These are phyloP conservation scores for Atalantia buxifolia DNA, from an alignment of 345 rosid species.

Conservation along the genomic window DNA sequence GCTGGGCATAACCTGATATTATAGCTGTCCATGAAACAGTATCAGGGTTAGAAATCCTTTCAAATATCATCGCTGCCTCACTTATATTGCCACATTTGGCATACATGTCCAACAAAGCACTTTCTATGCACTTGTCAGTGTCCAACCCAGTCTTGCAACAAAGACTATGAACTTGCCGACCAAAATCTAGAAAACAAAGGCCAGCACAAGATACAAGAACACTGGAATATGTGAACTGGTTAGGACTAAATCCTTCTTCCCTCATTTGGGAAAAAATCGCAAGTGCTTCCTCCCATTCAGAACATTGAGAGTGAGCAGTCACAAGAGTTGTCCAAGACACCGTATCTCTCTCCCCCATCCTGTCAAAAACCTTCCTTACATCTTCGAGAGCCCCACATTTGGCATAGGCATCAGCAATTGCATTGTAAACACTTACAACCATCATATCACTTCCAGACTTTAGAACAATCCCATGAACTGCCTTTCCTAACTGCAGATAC, in stretches of 20 bases:
- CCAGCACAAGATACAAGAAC: constrained; percentile 50
- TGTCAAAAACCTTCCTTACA: constrained; percentile 46
- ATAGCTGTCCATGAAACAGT: constrained; percentile 57
- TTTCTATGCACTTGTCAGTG: constrained; percentile 40
- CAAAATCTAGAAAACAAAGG: constrained; percentile 43
- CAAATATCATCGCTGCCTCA: constrained; percentile 46
- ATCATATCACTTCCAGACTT: constrained; percentile 22
- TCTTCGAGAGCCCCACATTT: constrained; percentile 39
- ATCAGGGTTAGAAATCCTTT: constrained; percentile 28
- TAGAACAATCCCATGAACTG: constrained; percentile 37
- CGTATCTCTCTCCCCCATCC: constrained; percentile 39
- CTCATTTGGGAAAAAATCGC: constrained; percentile 44
- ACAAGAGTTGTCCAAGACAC: constrained; percentile 64
- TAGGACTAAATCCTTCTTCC: constrained; percentile 42
- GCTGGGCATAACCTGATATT: constrained; percentile 57
- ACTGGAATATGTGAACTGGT: constrained; percentile 49
- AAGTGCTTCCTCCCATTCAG: constrained; percentile 42
- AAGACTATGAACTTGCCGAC: constrained; percentile 50
- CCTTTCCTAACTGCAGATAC: constrained; percentile 24
- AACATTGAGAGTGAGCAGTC: constrained; percentile 53
- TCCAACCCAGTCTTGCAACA: constrained; percentile 43
- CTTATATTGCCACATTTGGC: constrained; percentile 53
- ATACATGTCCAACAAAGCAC: constrained; percentile 61
- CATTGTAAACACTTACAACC: constrained; percentile 29
- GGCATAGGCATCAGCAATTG: constrained; percentile 43